Evolutionary conservation across 805 yeast species (phyloP), one percentile per base, ranked within the genome.

Genomic region (Pichia occidentalis): DNA sequence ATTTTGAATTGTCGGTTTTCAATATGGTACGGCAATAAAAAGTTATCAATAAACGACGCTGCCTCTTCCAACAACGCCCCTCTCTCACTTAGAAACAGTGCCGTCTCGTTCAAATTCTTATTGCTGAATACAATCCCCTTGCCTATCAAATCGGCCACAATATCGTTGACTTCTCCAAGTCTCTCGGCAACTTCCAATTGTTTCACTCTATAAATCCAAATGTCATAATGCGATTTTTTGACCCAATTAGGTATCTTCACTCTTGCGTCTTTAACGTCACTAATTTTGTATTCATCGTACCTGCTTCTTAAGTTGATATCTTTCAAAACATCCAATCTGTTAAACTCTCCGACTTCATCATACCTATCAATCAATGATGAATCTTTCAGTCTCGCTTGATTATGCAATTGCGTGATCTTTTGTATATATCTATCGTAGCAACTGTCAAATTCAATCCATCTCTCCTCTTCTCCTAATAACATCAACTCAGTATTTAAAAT

Each of bases 371-470:
- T 23, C 12, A 8, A 18, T 14, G 33, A 21, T 5, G 29, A 22
- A 11, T 40, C 37, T 20, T 36, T 40, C 21, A 40, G 20, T 22
- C 36, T 36, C 1, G 56, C 45, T 14, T 46, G 43, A 6, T 40
- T 38, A 26, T 52, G 28, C 23, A 43, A 43, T 7, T 38, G 33
- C 9, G 32, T 43, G 3, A 56, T 32, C 10, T 56, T 26, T 11
- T 37, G 33, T 9, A 51, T 12, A 32, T 45, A 58, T 28, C 59
- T 45, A 20, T 40, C 40, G 38, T 54, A 57, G 29, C 55, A 49
- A 17, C 48, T 49, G 22, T 53, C 54, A 41, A 58, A 57, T 29
- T 57, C 63, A 33, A 45, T 44, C 63, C 63, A 58, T 14, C 62
- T 50, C 20, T 42, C 38, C 37, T 58, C 63, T 32, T 51, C 54